phyloP scores from a whole-genome alignment of 2,329 filamentous ascomycete species.

The Passalora sequoiae region DNA sequence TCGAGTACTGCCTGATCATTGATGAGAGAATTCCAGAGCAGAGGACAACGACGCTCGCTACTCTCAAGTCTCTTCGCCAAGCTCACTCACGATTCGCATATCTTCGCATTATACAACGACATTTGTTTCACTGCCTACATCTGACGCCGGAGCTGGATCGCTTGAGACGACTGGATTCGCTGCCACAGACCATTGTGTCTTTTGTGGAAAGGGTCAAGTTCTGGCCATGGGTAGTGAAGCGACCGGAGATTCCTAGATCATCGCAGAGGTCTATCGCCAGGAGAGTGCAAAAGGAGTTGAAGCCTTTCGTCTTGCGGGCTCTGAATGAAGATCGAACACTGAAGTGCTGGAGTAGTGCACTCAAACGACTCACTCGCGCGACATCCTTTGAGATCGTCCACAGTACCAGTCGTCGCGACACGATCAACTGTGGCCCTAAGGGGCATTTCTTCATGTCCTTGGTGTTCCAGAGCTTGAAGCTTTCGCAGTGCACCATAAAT shows the following conservation, averaged over 20 bases:
- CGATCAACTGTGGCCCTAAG: not conserved
- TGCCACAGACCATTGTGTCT: not conserved
- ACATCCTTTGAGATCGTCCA: not conserved
- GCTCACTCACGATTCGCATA: not conserved
- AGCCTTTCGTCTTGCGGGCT: not conserved
- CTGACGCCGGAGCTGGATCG: not conserved
- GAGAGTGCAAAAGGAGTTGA: not conserved
- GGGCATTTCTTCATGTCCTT: not conserved
- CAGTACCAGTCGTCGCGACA: not conserved
- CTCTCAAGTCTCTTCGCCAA: not conserved
- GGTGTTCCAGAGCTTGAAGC: not conserved
- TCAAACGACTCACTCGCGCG: not conserved
- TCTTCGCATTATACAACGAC: not conserved
- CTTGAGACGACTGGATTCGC: not conserved
- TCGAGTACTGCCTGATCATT: not conserved
- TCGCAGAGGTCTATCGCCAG: not conserved
- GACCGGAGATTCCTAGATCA: not conserved
- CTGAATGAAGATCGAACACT: not conserved
- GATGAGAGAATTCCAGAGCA: too few species aligned
- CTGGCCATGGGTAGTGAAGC: not conserved
- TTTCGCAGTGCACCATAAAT: not conserved
- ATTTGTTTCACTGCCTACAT: not conserved
- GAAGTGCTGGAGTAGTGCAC: not conserved
- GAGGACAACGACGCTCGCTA: not conserved
- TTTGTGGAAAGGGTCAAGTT: not conserved